These are phyloP conservation scores for Backusella parvicylindrica DNA, from an alignment of 192 early-diverging fungal species.

Conservation along the genomic window DNA sequence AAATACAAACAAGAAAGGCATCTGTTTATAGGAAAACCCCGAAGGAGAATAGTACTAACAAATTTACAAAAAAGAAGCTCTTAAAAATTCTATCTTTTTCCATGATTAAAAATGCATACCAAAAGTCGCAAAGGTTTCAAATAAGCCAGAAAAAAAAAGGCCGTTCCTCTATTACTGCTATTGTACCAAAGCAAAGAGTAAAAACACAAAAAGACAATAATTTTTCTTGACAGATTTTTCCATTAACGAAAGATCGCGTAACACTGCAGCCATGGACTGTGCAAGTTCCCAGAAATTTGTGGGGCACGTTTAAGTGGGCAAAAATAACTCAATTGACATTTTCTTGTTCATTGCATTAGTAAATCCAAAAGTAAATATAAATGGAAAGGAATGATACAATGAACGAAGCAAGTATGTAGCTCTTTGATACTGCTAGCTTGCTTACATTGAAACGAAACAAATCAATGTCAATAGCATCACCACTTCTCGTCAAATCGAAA, in stretches of 20 bases:
- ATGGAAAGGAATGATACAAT: not conserved
- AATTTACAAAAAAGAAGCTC: not conserved
- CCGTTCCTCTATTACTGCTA: not conserved
- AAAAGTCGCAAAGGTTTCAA: not conserved
- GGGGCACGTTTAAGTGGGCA: not conserved
- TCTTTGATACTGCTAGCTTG: not conserved
- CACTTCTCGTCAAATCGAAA: not conserved
- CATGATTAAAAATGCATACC: not conserved
- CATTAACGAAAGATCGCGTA: not conserved
- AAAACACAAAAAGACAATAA: not conserved
- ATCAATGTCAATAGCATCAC: not conserved
- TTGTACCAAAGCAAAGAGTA: not conserved
- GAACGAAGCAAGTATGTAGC: not conserved
- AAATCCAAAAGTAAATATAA: not conserved
- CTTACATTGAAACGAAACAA: not conserved
- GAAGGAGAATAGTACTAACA: not conserved
- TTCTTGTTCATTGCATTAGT: not conserved
- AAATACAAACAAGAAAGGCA: not conserved
- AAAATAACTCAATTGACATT: not conserved
- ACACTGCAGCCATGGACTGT: not conserved
- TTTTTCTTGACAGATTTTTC: slow-evolving; percentile 2
- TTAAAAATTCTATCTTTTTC: not conserved
- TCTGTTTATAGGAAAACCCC: not conserved
- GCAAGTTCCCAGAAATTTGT: not conserved
- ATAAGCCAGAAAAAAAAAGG: not conserved